Base-by-base conservation (phyloP, 306 rosid species). In the Geum urbanum region DNA sequence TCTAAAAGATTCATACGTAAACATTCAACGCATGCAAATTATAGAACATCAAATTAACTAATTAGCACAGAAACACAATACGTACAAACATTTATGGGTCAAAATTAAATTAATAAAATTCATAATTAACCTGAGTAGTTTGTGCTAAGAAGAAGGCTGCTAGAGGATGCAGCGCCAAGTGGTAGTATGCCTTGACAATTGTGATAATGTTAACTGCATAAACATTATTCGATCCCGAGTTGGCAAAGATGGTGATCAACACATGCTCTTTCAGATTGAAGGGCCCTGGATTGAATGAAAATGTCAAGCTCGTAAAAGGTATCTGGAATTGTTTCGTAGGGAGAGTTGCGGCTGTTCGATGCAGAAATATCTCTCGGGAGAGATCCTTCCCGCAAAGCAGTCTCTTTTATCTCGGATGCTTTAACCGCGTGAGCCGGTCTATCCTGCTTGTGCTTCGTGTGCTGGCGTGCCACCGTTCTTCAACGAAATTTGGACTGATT, bases 191-290 rank as follows among this genome's bases (percentile, higher is more conserved):
- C 73, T 68, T 78, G 9, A 82, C 78, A 20, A 79, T 72, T 1
- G 81, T 78, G 6, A 82, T 52, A 49, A 82, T 67, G 20, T 6
- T 3, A 5, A 79, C 73, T 19, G 86, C 81, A 20, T 78, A 78
- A 58, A 74, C 78, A 12, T 52, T 45, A 55, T 19, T 52, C 9
- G 81, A 56, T 22, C 83, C 83, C 7, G 78, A 78, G 35, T 69
- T 78, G 32, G 81, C 83, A n/a, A 82, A 78, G 15, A 78, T 78
- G 9, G 83, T 82, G 72, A 82, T 74, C 54, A 78, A 13, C 39
- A 65, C 81, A 66, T 78, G 86, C 67, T 82, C 86, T 45, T 82
- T 82, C 44, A 82, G 11, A 57, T 79, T 75, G 59, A 82, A 78
- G 11, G 83, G 86, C 2, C 83, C 83, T 7, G 86, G 86, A 44